Evolutionary conservation across 495 filamentous ascomycete species (phyloP), one percentile per base, ranked within the genome.

Genomic region (Penicillium soppii): DNA sequence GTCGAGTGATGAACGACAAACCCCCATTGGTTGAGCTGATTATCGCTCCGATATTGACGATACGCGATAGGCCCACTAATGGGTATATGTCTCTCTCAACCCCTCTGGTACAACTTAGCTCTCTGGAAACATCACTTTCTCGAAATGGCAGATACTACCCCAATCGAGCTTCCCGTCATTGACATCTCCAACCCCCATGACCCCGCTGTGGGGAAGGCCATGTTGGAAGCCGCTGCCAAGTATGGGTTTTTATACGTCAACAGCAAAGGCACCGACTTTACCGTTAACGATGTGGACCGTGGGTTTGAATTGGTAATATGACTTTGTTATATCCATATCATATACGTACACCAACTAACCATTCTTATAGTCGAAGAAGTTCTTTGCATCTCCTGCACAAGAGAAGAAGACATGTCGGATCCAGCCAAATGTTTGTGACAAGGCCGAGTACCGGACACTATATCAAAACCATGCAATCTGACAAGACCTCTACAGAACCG

Each of bases 181-280:
- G 85, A 96, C 62, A 82, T 97, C 61, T 84, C 70, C 38, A 60
- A 72, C 20, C 66, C 69, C 36, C 70, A 82, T 52, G 69, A 80
- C 57, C 56, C 72, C 16, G 70, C 81, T 56, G 81, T 84, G 47
- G 88, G 89, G 42, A 79, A 81, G 52, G 72, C 85, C 35, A 79
- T 97, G 27, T 83, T 97, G 23, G 79, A 89, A 50, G 94, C 92
- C 1, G 89, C 89, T 7, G 77, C 85, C 27, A 80, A 84, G 21
- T 84, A 89, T 66, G 92, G 92, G 40, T 97, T 97, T 62, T 78
- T 97, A 25, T 97, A 94, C 69, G 83, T 97, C 60, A 87, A 83
- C 50, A 85, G 83, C 59, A 80, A 79, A 13, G 81, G 82, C 26
- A 73, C 67, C 5, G 84, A 87, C 42, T 89, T 97, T n/a, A 74